Conservation (phyloP, 495 filamentous ascomycete species). For the Aspergillus ellipticus region DNA sequence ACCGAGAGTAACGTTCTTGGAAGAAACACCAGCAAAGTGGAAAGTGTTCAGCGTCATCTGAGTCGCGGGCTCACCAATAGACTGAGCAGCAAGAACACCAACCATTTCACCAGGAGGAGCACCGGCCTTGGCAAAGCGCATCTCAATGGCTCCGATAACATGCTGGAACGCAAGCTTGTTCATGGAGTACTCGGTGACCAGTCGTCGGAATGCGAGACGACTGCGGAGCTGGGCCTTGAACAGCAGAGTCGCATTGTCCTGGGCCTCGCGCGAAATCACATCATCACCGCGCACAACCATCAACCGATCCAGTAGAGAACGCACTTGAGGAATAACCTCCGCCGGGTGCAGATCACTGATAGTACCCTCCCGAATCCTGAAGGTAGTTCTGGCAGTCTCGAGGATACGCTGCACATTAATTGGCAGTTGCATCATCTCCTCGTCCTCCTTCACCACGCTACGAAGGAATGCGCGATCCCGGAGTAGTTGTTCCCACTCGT, state of each 20-base stretch:
- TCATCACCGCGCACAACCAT: slow-evolving; percentile 83
- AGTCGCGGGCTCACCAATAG: slow-evolving; percentile 96
- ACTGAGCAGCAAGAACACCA: slow-evolving; percentile 94
- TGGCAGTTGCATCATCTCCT: slow-evolving; percentile 82
- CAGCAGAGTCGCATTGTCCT: slow-evolving; percentile 78
- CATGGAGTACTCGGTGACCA: slow-evolving; percentile 77
- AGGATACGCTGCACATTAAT: slow-evolving; percentile 90
- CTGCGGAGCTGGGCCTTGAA: slow-evolving; percentile 91
- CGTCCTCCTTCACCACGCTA: slow-evolving; percentile 59
- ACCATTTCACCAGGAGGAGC: slow-evolving; percentile 98
- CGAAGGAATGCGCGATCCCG: slow-evolving; percentile 75
- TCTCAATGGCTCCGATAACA: slow-evolving; percentile 87
- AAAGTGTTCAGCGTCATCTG: slow-evolving; percentile 99
- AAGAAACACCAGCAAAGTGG: slow-evolving; percentile 99
- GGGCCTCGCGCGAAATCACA: slow-evolving; percentile 75
- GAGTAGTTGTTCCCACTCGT: slow-evolving; percentile 77
- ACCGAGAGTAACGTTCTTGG: slow-evolving; percentile 99
- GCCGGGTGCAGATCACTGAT: slow-evolving; percentile 89
- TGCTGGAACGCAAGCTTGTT: slow-evolving; percentile 92
- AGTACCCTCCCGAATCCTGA: slow-evolving; percentile 78
- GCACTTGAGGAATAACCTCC: slow-evolving; percentile 80
- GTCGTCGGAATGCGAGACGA: slow-evolving; percentile 83
- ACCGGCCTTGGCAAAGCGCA: slow-evolving; percentile 71
- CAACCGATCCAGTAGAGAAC: slow-evolving; percentile 68
- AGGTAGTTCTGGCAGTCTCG: slow-evolving; percentile 80